Evolutionary conservation across 23 red algal species (phyloP).

Genomic region (Gracilaria vermiculophylla): DNA sequence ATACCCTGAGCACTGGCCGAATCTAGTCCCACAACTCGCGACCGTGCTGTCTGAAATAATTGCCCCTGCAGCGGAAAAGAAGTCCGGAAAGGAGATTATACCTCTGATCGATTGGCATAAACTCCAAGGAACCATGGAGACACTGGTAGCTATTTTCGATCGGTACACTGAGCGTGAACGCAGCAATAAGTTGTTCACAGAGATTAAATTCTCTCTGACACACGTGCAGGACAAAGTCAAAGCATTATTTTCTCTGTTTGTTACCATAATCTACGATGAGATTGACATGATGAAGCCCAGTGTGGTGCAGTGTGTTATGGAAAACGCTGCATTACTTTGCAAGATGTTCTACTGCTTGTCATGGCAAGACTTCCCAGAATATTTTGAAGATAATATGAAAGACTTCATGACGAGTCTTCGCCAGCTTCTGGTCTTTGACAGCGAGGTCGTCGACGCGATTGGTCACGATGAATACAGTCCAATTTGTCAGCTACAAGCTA

Average conservation of each 20-base stretch:
- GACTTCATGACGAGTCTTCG: conserved; percentile 71
- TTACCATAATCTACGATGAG: conserved; percentile 25
- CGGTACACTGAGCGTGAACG: conserved; percentile 78
- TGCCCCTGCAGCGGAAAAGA: background rate
- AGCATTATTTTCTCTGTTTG: conserved; percentile 46
- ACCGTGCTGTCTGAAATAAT: background rate
- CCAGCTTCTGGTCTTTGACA: conserved; percentile 64
- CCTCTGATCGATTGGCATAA: conserved; percentile 48
- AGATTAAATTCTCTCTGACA: conserved; percentile 77
- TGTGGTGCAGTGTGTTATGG: conserved; percentile 36
- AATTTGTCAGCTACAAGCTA: conserved; percentile 69
- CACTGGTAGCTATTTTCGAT: conserved; percentile 87
- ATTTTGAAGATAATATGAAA: conserved; percentile 92
- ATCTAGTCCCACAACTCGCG: conserved; percentile 77
- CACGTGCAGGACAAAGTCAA: conserved; percentile 62
- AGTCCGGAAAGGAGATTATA: conserved; percentile 2
- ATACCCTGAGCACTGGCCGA: conserved; percentile 79
- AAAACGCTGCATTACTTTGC: conserved; percentile 37
- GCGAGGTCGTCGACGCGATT: conserved; percentile 32
- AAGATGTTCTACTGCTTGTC: conserved; percentile 87
- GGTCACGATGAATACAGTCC: conserved; percentile 48
- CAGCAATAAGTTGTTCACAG: conserved; percentile 83
- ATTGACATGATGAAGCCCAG: conserved; percentile 34
- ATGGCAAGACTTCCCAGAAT: conserved; percentile 96
- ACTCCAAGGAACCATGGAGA: conserved; percentile 75